Evolutionary conservation across 75 land plant species (phyloP), one percentile per base, ranked within the genome.

Genomic region (Azolla pinnata): DNA sequence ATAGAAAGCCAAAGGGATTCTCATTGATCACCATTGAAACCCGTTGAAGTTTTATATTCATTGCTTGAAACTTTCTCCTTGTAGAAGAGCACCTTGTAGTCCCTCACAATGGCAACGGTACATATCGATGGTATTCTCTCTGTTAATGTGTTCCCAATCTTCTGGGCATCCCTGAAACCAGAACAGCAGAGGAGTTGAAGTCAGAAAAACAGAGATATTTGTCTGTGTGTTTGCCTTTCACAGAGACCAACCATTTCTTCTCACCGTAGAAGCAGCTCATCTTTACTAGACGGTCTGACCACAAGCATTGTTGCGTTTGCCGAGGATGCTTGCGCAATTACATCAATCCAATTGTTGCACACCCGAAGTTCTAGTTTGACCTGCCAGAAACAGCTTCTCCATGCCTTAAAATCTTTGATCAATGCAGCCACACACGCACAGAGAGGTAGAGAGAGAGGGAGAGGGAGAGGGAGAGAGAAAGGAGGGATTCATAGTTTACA

Each of bases 341-440:
- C 67, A 8, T 81, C 79, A 50, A 56, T 65, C 53, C 65, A 76
- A 28, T 72, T 51, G 33, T 71, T 67, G 1, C 73, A n/a, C n/a
- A n/a, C n/a, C n/a, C n/a, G n/a, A n/a, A n/a, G n/a, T n/a, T n/a
- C n/a, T n/a, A n/a, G n/a, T n/a, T n/a, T n/a, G n/a, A n/a, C n/a
- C n/a, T n/a, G n/a, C n/a, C n/a, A n/a, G n/a, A n/a, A n/a, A n/a
- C n/a, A n/a, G n/a, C n/a, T n/a, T n/a, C n/a, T n/a, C n/a, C n/a
- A n/a, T n/a, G n/a, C n/a, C n/a, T n/a, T n/a, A n/a, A n/a, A n/a
- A n/a, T n/a, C n/a, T n/a, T n/a, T n/a, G n/a, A n/a, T n/a, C n/a
- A n/a, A n/a, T n/a, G n/a, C n/a, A n/a, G n/a, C n/a, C n/a, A n/a
- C n/a, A n/a, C n/a, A n/a, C n/a, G n/a, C n/a, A n/a, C n/a, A n/a